A percentile compares a stretch with the other conserved stretches of the same genome.
These are phyloP conservation scores for Rutstroemia sydowiana DNA, from an alignment of 2,329 filamentous ascomycete species.

Conservation along the genomic window DNA sequence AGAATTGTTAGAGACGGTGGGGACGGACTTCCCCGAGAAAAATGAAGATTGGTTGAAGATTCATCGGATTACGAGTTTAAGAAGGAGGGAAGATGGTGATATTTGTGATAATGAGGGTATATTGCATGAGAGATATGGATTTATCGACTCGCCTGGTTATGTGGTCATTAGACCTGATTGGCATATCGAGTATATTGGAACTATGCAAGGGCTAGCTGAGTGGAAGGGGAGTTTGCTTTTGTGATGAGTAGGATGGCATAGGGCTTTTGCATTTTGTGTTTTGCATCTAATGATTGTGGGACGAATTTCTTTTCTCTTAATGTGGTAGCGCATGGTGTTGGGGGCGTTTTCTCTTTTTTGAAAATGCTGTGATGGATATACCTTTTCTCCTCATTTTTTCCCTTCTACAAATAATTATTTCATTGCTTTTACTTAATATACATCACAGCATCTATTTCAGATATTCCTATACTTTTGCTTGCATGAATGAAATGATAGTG, in stretches of 20 bases:
- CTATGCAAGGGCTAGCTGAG: constrained; percentile 14
- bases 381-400: too few species aligned
- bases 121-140: constrained; percentile 20
- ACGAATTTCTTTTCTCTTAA: too few species aligned
- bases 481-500: too few species aligned
- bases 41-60: constrained; percentile 3
- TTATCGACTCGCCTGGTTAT: constrained; percentile 15
- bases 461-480: too few species aligned
- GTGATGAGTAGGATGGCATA: not conserved
- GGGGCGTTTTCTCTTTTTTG: too few species aligned
- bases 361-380: too few species aligned
- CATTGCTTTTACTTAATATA: too few species aligned
- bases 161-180: constrained; percentile 21
- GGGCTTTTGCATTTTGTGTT: not conserved
- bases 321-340: too few species aligned
- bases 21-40: constrained; percentile 5
- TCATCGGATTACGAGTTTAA: constrained; percentile 1
- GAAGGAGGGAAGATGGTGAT: not conserved
- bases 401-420: too few species aligned
- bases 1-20: constrained; percentile 12
- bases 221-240: constrained; percentile 12
- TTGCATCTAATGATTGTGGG: too few species aligned
- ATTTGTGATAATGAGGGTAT: constrained; percentile 19
- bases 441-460: too few species aligned
- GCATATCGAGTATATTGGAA: constrained; percentile 21